These are phyloP conservation scores for Geranomyces variabilis DNA, from an alignment of 192 early-diverging fungal genomes.

Conservation along the genomic window DNA sequence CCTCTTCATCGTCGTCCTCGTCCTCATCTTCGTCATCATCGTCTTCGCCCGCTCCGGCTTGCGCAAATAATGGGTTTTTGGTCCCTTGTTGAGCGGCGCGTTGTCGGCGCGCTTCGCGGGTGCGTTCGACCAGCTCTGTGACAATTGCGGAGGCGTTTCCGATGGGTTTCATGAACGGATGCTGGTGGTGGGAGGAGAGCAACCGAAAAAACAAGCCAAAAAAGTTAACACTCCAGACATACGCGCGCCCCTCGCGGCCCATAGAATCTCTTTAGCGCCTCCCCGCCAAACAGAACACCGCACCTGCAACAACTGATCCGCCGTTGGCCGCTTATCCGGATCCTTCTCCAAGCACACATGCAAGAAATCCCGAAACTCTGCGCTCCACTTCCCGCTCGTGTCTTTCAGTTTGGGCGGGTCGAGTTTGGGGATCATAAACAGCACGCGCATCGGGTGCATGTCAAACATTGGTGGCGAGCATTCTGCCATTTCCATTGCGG, in stretches of 20 bases:
- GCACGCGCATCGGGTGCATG: constrained; percentile 91
- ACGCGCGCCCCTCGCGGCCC: not conserved
- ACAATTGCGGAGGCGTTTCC: constrained; percentile 26
- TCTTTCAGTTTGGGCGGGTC: constrained; percentile 56
- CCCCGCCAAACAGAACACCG: not conserved
- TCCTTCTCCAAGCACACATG: constrained; percentile 56
- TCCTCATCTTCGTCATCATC: constrained; percentile 40
- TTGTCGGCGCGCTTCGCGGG: constrained; percentile 35
- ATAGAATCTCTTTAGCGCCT: not conserved
- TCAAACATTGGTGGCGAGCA: constrained; percentile 89
- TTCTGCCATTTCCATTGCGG: constrained; percentile 63
- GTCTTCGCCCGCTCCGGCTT: not conserved
- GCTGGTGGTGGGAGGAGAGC: constrained; percentile 29
- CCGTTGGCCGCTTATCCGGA: constrained; percentile 52
- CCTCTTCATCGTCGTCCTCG: constrained; percentile 33
- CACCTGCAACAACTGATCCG: constrained; percentile 44
- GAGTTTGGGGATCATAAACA: constrained; percentile 79
- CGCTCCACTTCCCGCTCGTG: constrained; percentile 33
- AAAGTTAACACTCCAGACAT: too few species aligned
- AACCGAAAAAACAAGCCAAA: not conserved
- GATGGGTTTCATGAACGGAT: constrained; percentile 49
- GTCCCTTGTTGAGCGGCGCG: constrained; percentile 15
- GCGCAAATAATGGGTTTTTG: constrained; percentile 23
- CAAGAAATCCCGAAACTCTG: constrained; percentile 54
- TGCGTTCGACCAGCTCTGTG: constrained; percentile 44